Evolutionary conservation across 768 basidiomycete genomes (phyloP), one percentile per base, ranked within the genome.

Genomic region (Trichaptum fuscoviolaceum): DNA sequence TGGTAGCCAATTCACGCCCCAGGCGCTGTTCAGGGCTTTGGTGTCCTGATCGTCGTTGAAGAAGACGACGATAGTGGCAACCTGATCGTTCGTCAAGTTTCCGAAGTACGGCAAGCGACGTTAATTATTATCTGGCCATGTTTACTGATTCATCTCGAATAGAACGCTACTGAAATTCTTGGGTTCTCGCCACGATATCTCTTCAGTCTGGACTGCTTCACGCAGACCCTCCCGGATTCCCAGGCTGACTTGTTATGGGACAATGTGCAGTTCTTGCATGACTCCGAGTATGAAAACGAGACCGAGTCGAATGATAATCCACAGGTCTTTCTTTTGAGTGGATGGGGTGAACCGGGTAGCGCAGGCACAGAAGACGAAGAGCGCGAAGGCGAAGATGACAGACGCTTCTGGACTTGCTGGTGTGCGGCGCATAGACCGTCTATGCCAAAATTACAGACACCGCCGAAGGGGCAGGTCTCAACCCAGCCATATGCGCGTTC

Each of bases 11-110:
- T 95, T 62, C 85, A 87, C 0, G 87, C 88, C 0, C 93, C 92
- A 15, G 92, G 92, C 2, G 87, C 92, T 1, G 84, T 93, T 1
- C 93, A 95, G 77, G 87, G 86, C 0, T 95, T 89, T 71, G 92
- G 92, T n/a, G 88, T 93, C 0, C 80, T 93, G 3, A 83, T 94
- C 63, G 90, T 84, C 0, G 77, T 93, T 0, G 86, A 89, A 67
- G 85, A 90, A 69, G 74, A 83, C 20, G 78, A 82, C 8, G 85
- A 88, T 25, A 75, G 75, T 1, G 85, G 80, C 0, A 77, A 79
- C 2, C 76, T 93, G 15, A 69, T 82, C 7, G 90, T 94, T 42
- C 82, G 87, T 15, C 92, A 93, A 71, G 90, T 91, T 0, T 93
- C 92, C 30, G 92, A 93, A 81, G 91, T 90, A 73, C 65, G 77